Base-by-base conservation (phyloP, 2,329 filamentous ascomycete species). In the Penicillium digitatum region DNA sequence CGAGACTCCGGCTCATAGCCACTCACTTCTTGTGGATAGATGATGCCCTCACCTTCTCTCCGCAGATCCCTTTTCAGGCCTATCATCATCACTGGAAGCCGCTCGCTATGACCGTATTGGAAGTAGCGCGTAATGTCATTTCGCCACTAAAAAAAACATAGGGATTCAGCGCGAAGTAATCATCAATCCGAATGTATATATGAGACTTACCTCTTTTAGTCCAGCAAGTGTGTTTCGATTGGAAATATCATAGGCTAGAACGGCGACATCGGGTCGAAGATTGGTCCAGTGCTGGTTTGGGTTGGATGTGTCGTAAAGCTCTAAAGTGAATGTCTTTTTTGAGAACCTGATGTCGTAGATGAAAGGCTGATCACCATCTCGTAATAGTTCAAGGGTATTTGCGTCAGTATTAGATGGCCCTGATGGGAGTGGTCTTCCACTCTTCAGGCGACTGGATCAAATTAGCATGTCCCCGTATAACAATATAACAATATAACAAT, bases 181-280 rank as follows among this genome's bases (percentile, higher is more conserved):
- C 18, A 24, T n/a, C 20, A 6, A 8, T 12, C 12, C 22, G 27
- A 27, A n/a, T 18, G 11, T 12, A 26, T 31, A 34, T 16, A 7
- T 9, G 8, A 24, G n/a, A 58, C 65, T 56, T 58, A 72, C 72
- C 10, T 59, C 70, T 48, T 76, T 76, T 0, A 85, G 67, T 9
- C 77, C 79, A 1, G 70, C 63, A 11, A 86, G 69, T 0, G 78
- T 80, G 2, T 69, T 65, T 46, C 81, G 78, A n/a, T 78, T 76
- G 5, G 79, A 77, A 48, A 86, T 80, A 61, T 82, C 80, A 67
- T 80, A 86, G 62, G 82, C 82, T 29, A 86, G 72, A 22, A 86
- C 76, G 14, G 85, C 74, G 50, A 85, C 76, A 39, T 78, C 71
- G 0, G 83, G 83, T 2, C 68, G 67, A 0, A 84, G 69, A 9